Evolutionary conservation across 768 basidiomycete genomes (phyloP), one percentile per base, ranked within the genome.

Genomic region (Amylocystis lapponica): DNA sequence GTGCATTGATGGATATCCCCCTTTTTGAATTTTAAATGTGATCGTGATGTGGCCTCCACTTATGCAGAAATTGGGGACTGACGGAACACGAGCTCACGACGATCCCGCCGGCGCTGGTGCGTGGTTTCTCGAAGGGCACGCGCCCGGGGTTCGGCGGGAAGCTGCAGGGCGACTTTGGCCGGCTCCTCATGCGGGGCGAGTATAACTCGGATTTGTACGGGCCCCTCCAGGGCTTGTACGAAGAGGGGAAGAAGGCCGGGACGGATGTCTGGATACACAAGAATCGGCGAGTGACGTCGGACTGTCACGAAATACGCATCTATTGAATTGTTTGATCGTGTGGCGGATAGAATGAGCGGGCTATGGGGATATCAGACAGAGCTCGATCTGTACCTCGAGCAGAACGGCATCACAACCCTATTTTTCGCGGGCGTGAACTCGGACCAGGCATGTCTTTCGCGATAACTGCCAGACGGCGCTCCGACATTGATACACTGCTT

Each of bases 201-300:
- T 66, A 62, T 44, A 83, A 83, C 56, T 68, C 80, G 3, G 74
- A 75, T 29, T 63, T 83, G 37, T 83, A 84, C 61, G 79, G 76
- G 1, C 79, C 79, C 8, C 64, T 85, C 26, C 79, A 83, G 48
- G 64, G 61, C 0, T 69, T 75, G 47, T 83, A 72, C 51, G 35
- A 74, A 41, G 66, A 71, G 38, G 81, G 81, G 14, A 62, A 68
- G 46, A 61, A 70, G 11, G 62, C 58, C 5, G 80, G 80, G 1
- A 79, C 78, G 9, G 81, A 85, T 58, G 69, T 81, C 47, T 83
- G 81, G 81, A 78, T 84, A 39, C 76, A 83, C 58, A 85, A 83
- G 60, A 84, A 83, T 59, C 64, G 81, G 79, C 77, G 46, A 33
- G 47, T 36, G 11, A 20, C 26, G 29, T 6, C 38, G 25, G 38